Base-by-base conservation (phyloP, 768 basidiomycete species). In the Wakefieldia striispora region DNA sequence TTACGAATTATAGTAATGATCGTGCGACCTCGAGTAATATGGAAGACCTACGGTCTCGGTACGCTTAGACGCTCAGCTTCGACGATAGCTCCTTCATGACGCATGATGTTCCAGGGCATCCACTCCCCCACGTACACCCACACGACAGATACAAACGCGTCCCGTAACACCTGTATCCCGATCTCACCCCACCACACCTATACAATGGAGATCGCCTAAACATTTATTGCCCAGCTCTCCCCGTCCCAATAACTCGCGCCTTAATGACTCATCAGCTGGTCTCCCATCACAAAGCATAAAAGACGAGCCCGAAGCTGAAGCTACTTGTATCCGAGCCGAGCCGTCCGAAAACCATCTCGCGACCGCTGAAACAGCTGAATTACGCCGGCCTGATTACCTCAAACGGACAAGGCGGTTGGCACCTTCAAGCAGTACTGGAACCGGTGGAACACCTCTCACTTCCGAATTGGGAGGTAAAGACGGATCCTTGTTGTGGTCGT, bases 331-430 rank as follows among this genome's bases (percentile, higher is more conserved):
- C 42, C 78, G 79, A 24, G 75, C 77, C 40, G 75, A 77, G 23
- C 70, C 77, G 59, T 65, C 75, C 14, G 76, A 81, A 54, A 79
- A 78, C 34, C 73, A 74, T 47, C 62, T 78, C 12, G 70, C 74
- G 1, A 76, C 77, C 26, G 60, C 75, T 26, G 75, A 74, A 45
- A 80, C 82, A 60, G 70, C 75, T 10, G 87, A 90, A 64, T 76
- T 68, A 31, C 80, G 79, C 13, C 76, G 86, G 34, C 87, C 87
- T 1, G 88, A 89, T 7, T 90, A 89, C 62, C 70, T 88, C 36
- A 80, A 79, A 61, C 80, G 88, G 23, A 59, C 72, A 24, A 82
- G 81, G 59, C 75, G 81, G 40, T 65, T 74, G 1, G 51, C 51
- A 48, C 36, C 59, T 71, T 35, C 70, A 73, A 23, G 75, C 78